phyloP scores from a whole-genome alignment of 1,139 yeast species.

The Debaryomyces fabryi region DNA sequence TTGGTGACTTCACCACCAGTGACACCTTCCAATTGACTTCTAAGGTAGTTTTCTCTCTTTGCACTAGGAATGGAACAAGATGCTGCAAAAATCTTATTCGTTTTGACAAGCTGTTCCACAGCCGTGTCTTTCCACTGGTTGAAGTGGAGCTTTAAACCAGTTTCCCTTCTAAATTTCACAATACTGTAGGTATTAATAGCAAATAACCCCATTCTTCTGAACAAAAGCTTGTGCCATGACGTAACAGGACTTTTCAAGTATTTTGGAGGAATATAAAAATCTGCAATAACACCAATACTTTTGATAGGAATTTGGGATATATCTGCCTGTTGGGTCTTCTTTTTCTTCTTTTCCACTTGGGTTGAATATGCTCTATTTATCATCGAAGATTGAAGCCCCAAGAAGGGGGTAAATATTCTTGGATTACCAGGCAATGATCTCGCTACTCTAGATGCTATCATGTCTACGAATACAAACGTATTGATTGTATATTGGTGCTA shows the following conservation, averaged over 20 bases:
- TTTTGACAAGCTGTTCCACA: conserved; percentile 43
- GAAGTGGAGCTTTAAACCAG: conserved; percentile 40
- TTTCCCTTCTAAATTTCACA: conserved; percentile 45
- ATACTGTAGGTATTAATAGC: conserved; percentile 48
- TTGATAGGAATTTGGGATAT: conserved; percentile 44
- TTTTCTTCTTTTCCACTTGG: conserved; percentile 21
- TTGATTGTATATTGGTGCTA: background rate
- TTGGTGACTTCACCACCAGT: conserved; percentile 39
- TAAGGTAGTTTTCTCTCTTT: conserved; percentile 33
- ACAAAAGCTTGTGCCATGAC: conserved; percentile 42
- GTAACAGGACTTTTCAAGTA: conserved; percentile 32
- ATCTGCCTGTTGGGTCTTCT: conserved; percentile 26
- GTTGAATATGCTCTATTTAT: conserved; percentile 10
- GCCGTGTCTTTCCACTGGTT: conserved; percentile 50
- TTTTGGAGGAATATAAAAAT: conserved; percentile 48
- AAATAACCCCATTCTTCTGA: conserved; percentile 44
- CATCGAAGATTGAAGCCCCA: background rate
- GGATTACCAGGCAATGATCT: background rate
- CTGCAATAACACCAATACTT: conserved; percentile 46
- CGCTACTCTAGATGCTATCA: background rate
- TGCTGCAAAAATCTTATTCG: conserved; percentile 48
- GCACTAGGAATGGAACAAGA: conserved; percentile 37
- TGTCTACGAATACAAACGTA: background rate
- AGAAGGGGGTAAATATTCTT: background rate
- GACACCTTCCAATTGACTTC: conserved; percentile 34